Evolutionary conservation across 225 moss, liverwort and hornwort species (phyloP), one percentile per base, ranked within the genome.

Genomic region (Climacium dendroides): DNA sequence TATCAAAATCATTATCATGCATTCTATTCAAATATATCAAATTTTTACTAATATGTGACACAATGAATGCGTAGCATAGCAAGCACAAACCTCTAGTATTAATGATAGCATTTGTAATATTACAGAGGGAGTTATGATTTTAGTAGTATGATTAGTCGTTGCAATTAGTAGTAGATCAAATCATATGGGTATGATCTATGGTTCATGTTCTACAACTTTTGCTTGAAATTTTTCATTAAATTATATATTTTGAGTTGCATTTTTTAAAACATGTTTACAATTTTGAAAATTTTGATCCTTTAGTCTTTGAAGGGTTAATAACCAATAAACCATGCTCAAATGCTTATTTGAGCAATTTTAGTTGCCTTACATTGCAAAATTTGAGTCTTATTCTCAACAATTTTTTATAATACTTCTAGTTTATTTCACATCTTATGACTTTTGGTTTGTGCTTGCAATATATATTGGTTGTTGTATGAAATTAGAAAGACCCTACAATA

Each of bases 381-480:
- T 35, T 1, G 1, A 23, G 1, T 0, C 5, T 0, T 22, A 1
- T 9, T 52, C 1, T 47, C 10, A 45, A 45, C 1, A 45, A 72
- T 17, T 47, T 3, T 0, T 2, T 22, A 53, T 0, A 5, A 23
- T 75, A 8, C 15, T 75, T 35, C 2, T 0, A 5, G 0, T 75
- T 53, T 35, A 2, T 53, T 75, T 53, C 2, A 34, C 8, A 52
- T 52, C 5, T 53, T 5, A 9, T 8, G 4, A 53, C 23, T n/a
- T 75, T 53, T 23, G 8, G 1, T 8, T 35, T 53, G 3, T 75
- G 9, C 1, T 0, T 53, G 1, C 15, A 53, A 35, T 3, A 23
- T 5, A 0, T 52, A 52, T 52, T 12, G 8, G 5, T 35, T 50
- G 11, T 22, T 34, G 14, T 1, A 32, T 22, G 1, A 52, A 52